Evolutionary conservation across 2,329 filamentous ascomycete genomes (phyloP).

Genomic region (Trichoderma gracile): DNA sequence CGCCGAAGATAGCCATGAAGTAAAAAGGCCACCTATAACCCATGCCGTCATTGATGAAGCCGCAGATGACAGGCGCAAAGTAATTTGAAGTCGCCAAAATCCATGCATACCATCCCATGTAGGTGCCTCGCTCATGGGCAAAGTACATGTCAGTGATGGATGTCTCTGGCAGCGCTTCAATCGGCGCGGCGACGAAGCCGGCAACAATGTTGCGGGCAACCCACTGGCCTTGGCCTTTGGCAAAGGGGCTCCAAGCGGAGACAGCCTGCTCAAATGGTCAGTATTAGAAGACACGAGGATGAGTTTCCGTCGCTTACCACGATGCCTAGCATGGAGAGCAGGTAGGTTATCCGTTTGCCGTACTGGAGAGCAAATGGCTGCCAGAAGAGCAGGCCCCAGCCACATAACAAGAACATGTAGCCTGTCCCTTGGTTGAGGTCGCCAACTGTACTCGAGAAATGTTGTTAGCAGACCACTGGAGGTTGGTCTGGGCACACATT

Average conservation of each 20-base stretch:
- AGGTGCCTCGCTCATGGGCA: slow-evolving; percentile 47
- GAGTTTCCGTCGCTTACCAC: slow-evolving; percentile 26
- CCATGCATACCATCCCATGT: slow-evolving; percentile 46
- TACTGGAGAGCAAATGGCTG: slow-evolving; percentile 50
- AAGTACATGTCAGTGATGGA: slow-evolving; percentile 46
- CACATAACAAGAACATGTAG: slow-evolving; percentile 48
- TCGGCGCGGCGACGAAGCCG: slow-evolving; percentile 48
- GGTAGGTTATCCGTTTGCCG: slow-evolving; percentile 45
- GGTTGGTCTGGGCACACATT: background rate
- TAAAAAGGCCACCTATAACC: slow-evolving; percentile 48
- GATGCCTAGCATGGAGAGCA: slow-evolving; percentile 39
- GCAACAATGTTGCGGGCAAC: slow-evolving; percentile 47
- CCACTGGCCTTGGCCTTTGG: slow-evolving; percentile 45
- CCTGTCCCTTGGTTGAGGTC: slow-evolving; percentile 45
- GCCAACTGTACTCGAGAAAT: slow-evolving; percentile 27
- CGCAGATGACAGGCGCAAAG: slow-evolving; percentile 47
- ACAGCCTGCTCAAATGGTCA: slow-evolving; percentile 19
- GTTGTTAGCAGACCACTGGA: background rate
- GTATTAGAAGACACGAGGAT: background rate
- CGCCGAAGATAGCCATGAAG: slow-evolving; percentile 45
- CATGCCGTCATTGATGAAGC: slow-evolving; percentile 46
- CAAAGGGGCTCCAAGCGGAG: slow-evolving; percentile 38
- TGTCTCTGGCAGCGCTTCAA: slow-evolving; percentile 50
- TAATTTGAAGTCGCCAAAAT: slow-evolving; percentile 43
- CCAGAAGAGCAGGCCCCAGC: slow-evolving; percentile 50